phyloP scores from a whole-genome alignment of 2,329 filamentous ascomycete species.

The Phaeosphaeria sp. region DNA sequence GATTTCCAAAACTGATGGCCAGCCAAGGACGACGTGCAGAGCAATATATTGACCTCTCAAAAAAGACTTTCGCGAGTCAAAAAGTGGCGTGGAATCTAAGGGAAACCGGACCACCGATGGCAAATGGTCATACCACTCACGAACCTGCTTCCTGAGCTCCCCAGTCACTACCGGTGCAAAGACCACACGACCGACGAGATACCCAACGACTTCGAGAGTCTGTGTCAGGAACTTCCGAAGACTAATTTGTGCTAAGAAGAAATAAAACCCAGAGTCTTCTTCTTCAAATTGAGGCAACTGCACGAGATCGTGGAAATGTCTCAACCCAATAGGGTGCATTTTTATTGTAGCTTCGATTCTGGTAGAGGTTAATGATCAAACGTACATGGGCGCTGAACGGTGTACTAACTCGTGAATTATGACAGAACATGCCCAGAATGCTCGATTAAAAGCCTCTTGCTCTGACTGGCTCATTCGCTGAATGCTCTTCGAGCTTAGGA shows the following conservation, averaged over 20 bases:
- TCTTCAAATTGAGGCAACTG: conserved; percentile 36
- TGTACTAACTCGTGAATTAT: conserved; percentile 27
- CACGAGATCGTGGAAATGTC: conserved; percentile 37
- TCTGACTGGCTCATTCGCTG: conserved; percentile 23
- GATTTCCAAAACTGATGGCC: conserved; percentile 35
- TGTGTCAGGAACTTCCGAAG: conserved; percentile 35
- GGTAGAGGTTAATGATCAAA: background rate
- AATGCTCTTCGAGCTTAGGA: conserved; percentile 23
- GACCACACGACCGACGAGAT: conserved; percentile 31
- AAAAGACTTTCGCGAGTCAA: conserved; percentile 35
- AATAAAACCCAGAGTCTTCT: conserved; percentile 35
- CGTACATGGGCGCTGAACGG: too few species aligned
- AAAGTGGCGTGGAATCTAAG: conserved; percentile 30
- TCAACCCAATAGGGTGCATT: conserved; percentile 36
- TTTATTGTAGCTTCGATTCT: conserved; percentile 35
- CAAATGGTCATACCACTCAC: conserved; percentile 37
- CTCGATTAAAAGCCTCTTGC: conserved; percentile 32
- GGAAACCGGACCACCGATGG: conserved; percentile 31
- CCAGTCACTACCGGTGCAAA: conserved; percentile 32
- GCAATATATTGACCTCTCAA: conserved; percentile 35
- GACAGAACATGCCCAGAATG: conserved; percentile 35
- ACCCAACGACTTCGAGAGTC: conserved; percentile 37
- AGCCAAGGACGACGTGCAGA: conserved; percentile 36
- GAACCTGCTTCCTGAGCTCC: conserved; percentile 32
- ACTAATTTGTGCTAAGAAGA: conserved; percentile 36